A percentile compares a stretch with the other conserved stretches of the same genome.
These are phyloP conservation scores for Physcomitrium patens DNA, from an alignment of 225 moss, liverwort and hornwort species.

Conservation along the genomic window DNA sequence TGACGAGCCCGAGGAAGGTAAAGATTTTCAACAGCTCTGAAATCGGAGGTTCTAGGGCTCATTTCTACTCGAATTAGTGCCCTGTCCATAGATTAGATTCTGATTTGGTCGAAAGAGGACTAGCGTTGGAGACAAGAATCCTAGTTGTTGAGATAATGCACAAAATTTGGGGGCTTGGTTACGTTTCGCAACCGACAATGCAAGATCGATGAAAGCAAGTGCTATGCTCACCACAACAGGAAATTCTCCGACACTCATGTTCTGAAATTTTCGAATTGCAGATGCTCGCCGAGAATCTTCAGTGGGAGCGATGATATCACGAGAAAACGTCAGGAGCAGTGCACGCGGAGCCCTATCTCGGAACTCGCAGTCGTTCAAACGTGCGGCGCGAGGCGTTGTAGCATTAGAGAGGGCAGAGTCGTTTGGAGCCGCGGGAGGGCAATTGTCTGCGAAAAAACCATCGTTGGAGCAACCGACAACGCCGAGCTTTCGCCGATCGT, in stretches of 20 bases:
- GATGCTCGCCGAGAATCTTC: background rate
- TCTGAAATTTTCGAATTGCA: background rate
- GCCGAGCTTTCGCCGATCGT: slow-evolving; percentile 31
- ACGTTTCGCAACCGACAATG: too few species aligned
- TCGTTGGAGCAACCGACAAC: background rate
- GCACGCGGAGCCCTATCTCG: slow-evolving; percentile 37
- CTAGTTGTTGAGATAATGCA: too few species aligned
- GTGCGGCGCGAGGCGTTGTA: slow-evolving; percentile 43
- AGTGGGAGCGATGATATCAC: slow-evolving; percentile 16
- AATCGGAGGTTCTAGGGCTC: background rate
- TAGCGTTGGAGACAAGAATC: background rate
- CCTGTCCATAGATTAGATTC: too few species aligned
- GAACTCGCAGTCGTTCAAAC: slow-evolving; percentile 62
- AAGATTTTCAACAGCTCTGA: background rate
- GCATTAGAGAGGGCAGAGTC: slow-evolving; percentile 21
- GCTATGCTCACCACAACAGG: too few species aligned
- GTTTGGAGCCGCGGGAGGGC: background rate
- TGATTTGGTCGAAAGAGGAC: background rate
- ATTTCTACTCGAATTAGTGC: background rate
- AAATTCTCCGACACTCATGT: too few species aligned
- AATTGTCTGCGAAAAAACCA: slow-evolving; percentile 7
- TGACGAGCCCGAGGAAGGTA: slow-evolving; percentile 21
- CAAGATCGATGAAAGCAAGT: too few species aligned
- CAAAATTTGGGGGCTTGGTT: too few species aligned
- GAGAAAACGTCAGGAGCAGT: slow-evolving; percentile 39